These are phyloP conservation scores for Sphaerulina vaccinii DNA, from an alignment of 2,329 filamentous ascomycete species.

Conservation along the genomic window DNA sequence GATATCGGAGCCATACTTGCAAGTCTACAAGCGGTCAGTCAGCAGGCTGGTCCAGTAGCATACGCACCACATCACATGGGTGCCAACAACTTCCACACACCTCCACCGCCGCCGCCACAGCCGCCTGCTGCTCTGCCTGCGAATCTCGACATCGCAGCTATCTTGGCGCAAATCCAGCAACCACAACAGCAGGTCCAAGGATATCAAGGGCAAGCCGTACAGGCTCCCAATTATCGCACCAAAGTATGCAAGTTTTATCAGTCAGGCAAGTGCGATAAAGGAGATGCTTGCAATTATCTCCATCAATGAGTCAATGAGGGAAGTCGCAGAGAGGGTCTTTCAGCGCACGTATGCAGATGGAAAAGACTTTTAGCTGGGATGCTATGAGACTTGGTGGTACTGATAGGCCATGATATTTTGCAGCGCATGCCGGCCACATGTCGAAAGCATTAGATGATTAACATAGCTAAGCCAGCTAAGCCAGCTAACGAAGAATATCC, in stretches of 20 bases:
- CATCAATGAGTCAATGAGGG: constrained; percentile 28
- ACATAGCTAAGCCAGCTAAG: neutral
- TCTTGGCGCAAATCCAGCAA: constrained; percentile 31
- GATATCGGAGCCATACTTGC: constrained; percentile 11
- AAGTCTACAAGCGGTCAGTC: constrained; percentile 17
- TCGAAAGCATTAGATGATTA: neutral
- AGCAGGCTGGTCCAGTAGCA: constrained; percentile 18
- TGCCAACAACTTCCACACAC: constrained; percentile 17
- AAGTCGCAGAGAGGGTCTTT: neutral
- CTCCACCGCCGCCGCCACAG: constrained; percentile 18
- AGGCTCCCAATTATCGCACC: constrained; percentile 34
- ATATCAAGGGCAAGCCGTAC: constrained; percentile 34
- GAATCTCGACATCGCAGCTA: constrained; percentile 31
- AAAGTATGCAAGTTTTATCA: constrained; percentile 54
- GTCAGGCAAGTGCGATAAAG: constrained; percentile 54
- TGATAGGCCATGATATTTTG: neutral
- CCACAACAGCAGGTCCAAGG: constrained; percentile 30
- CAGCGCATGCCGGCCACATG: neutral
- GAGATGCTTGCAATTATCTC: constrained; percentile 34
- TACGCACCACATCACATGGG: constrained; percentile 24
- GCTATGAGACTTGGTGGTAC: neutral
- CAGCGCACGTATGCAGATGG: neutral
- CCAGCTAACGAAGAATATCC: neutral
- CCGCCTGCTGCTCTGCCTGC: constrained; percentile 17
- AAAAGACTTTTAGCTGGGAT: too few relatives aligned